Base-by-base conservation (phyloP, 2,329 filamentous ascomycete species). In the Colletotrichum shisoi region DNA sequence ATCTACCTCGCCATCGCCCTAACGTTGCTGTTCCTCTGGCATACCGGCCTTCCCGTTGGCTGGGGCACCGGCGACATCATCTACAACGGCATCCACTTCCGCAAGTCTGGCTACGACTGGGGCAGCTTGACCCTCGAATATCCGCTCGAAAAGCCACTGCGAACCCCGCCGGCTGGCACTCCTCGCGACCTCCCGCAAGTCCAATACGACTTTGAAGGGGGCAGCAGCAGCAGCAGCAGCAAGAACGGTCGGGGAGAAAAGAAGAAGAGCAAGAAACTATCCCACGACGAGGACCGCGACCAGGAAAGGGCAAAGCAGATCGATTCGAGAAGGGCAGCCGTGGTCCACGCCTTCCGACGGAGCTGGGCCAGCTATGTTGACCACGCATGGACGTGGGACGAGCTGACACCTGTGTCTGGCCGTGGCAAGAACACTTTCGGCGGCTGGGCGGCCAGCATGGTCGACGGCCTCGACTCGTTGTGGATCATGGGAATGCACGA, bases 401-500 rank as follows among this genome's bases (percentile, higher is more conserved):
- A 88, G 76, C 77, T 88, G 46, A 77, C 78, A 68, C 85, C 85
- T 15, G 73, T 85, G 42, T 80, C 82, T 8, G 79, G 81, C 57
- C 76, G 75, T 48, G 82, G 78, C 51, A 80, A 76, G 63, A 81
- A 84, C 67, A 77, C 75, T 1, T 84, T 87, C 71, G 82, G 80
- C 11, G 83, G 84, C 49, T 88, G 86, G 80, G 83, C 81, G 19
- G 87, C 86, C 1, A 87, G 86, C 45, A 74, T 89, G 45, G 82
- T 89, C 44, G 87, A 89, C 74, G 79, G 83, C 0, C 76, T 89
- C 65, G 87, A 89, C 70, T 85, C 85, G 1, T 78, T 89, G 2
- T 84, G 81, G 79, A 87, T 89, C 67, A 85, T 89, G 83, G 85
- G 80, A 15, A 71, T 89, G 69, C 79, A 83, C 52, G 78, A 82